Base-by-base conservation (phyloP, 2,329 filamentous ascomycete species). In the Ceratocystis lukuohia region DNA sequence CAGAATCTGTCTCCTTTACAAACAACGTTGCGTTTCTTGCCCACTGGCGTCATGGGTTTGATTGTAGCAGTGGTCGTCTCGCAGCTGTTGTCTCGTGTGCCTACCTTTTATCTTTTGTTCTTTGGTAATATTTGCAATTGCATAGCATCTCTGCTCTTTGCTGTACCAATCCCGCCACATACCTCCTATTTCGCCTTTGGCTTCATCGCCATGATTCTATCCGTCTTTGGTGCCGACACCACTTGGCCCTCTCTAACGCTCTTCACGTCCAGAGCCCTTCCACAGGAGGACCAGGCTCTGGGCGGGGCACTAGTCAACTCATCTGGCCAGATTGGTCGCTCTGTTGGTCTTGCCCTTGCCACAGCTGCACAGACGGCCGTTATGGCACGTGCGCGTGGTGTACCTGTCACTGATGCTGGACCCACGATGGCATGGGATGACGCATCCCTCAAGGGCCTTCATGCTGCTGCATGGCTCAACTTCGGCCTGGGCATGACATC, bases 251-350 rank as follows among this genome's bases (percentile, higher is more conserved):
- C 82, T 3, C 75, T 89, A 20, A 85, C 84, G 0, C 78, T 89
- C 0, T 88, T 87, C 71, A 86, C 83, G 0, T 86, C 85, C 0
- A 82, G 83, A 68, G 78, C 81, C 0, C 77, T 89, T 0, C 82
- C 85, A 0, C 76, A 77, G 0, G 81, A 84, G 62, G 85, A 89
- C 69, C 86, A 89, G 71, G 84, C 85, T 1, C 73, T 89, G 0
- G 86, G 86, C 0, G 87, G 86, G 0, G 87, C 85, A 0, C 78
- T 88, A 7, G 83, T 89, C 71, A 88, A 88, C 68, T 80, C 85
- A 0, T 80, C 85, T 12, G 83, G 83, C 0, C 85, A 88, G 71
- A 76, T 88, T 41, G 86, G 86, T 0, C 77, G 86, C 5, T 81
- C 86, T 0, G 80, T 89, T n/a, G 82, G 84, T 1, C 76, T 89